Base-by-base conservation (phyloP, 768 basidiomycete species). In the Suillus decipiens region DNA sequence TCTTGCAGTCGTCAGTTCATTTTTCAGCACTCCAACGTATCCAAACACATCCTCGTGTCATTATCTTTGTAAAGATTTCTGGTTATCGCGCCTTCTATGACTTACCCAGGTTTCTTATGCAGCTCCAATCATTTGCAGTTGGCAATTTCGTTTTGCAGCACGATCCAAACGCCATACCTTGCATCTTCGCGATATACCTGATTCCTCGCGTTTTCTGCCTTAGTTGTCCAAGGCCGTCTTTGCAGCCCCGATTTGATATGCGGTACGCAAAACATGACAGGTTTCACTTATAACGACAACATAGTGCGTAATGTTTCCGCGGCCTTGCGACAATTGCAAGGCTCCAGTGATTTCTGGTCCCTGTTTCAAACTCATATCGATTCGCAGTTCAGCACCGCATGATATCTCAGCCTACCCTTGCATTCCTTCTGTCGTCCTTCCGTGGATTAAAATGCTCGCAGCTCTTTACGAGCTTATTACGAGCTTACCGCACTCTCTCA, bases 1-100 rank as follows among this genome's bases (percentile, higher is more conserved):
- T n/a, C 33, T 53, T 34, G 51, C 51, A 53, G 51, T 34, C 51
- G 51, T 53, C 51, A 34, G 33, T 34, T 53, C 31, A 53, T 53
- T 33, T 53, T 53, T 31, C 31, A 53, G 51, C 51, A 53, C 33
- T 34, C 48, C 28, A 31, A 31, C 3, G 48, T 50, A 31, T 50
- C 15, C 51, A 11, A 33, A 53, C 2, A 34, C 19, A 19, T 53
- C 19, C 11, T 53, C 31, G 19, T 11, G 31, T n/a, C 51, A 7
- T 53, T 33, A 53, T 53, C 51, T 34, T 53, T n/a, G 51, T 53
- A 53, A 53, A 19, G 5, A 6, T 34, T 34, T 11, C 19, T n/a
- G 7, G 31, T 53, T 12, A 11, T n/a, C 11, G 5, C 11, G 51
- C 51, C 33, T 34, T 53, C 51, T 53, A 11, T 34, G 33, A 34